Percentiles rank a stretch among this genome's conserved stretches.
Conservation (phyloP, 2,329 filamentous ascomycete species). For the Catunica adiposa region DNA sequence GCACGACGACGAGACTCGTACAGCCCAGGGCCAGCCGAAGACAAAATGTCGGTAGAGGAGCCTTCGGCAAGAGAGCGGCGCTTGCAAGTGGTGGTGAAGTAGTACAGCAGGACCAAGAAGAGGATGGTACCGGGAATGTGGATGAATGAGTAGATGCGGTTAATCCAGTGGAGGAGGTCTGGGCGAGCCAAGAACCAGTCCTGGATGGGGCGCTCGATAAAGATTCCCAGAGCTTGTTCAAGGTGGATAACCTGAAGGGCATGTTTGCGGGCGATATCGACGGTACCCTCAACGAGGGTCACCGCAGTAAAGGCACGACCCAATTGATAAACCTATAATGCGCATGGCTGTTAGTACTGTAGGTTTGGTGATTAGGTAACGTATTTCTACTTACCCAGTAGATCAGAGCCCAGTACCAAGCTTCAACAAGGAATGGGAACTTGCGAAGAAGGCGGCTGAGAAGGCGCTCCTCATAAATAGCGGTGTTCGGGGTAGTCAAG, state of each 20-base stretch:
- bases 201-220: constrained; percentile 48
- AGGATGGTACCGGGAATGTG: constrained; percentile 62
- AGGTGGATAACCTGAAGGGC: constrained; percentile 49
- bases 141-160: constrained; percentile 60
- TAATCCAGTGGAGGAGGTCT: constrained; percentile 48
- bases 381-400: constrained; percentile 49
- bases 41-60: constrained; percentile 18
- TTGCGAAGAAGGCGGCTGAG: constrained; percentile 47
- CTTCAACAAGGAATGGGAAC: constrained; percentile 57
- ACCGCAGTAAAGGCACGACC: constrained; percentile 56
- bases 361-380: neutral
- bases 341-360: constrained; percentile 5
- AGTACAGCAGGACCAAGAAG: constrained; percentile 48
- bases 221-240: constrained; percentile 48
- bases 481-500: constrained; percentile 44
- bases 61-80: constrained; percentile 20
- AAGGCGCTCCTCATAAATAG: constrained; percentile 39
- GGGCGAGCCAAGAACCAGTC: constrained; percentile 33
- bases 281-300: constrained; percentile 49
- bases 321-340: constrained; percentile 50
- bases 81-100: constrained; percentile 49
- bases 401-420: constrained; percentile 61
- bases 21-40: constrained; percentile 26
- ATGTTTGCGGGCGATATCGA: constrained; percentile 50
- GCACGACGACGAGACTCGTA: constrained; percentile 42